Percentiles rank a stretch among this genome's conserved stretches.
phyloP scores from a whole-genome alignment of 2,329 filamentous ascomycete genomes.

The Sphaceloma murrayae region DNA sequence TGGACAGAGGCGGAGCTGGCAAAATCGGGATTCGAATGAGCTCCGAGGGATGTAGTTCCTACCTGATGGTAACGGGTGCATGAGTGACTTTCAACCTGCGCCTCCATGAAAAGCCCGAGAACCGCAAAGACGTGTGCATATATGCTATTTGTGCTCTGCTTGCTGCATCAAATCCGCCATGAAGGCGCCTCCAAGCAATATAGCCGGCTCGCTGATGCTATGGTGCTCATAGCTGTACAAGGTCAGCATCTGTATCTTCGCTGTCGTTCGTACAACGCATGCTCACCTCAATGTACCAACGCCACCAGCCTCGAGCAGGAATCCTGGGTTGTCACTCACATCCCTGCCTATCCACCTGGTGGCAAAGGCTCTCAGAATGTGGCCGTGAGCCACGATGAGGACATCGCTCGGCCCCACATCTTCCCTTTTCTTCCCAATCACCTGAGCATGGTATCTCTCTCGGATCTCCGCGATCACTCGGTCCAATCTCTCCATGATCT shows the following conservation, averaged over 20 bases:
- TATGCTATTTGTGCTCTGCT: constrained; percentile 28
- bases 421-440: constrained; percentile 45
- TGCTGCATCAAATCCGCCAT: constrained; percentile 41
- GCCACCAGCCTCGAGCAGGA: constrained; percentile 63
- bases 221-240: constrained; percentile 40
- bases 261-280: too few species aligned
- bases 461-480: constrained; percentile 66
- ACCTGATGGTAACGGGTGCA: too few species aligned
- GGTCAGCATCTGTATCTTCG: not conserved
- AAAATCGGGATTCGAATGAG: constrained; percentile 18
- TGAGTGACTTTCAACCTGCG: too few species aligned
- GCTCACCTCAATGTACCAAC: constrained; percentile 42
- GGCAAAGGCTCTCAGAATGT: constrained; percentile 79
- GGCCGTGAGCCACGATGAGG: constrained; percentile 77
- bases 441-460: constrained; percentile 34
- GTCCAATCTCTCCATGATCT: constrained; percentile 66
- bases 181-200: constrained; percentile 43
- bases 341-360: constrained; percentile 73
- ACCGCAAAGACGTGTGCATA: too few species aligned
- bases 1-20: constrained; percentile 27
- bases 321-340: constrained; percentile 63
- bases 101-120: too few species aligned
- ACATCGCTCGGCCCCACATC: constrained; percentile 49
- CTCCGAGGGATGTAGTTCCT: too few species aligned
- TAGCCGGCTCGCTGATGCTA: constrained; percentile 41